phyloP scores from a whole-genome alignment of 2,329 filamentous ascomycete species.

The Pseudonectria foliicola region DNA sequence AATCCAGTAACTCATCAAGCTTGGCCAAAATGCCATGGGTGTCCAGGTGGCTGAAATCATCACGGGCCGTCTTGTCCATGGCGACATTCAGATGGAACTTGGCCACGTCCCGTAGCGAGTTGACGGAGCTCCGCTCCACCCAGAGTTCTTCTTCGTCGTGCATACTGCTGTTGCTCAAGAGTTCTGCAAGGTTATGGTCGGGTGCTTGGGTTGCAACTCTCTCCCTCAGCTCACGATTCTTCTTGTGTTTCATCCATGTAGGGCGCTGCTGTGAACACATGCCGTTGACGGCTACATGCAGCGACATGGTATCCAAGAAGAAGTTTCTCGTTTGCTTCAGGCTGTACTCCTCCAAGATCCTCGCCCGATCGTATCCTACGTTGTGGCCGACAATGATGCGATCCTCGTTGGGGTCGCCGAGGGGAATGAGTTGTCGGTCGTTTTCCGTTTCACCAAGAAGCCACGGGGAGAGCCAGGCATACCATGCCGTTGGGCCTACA shows the following conservation, averaged over 20 bases:
- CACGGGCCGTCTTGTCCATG: slow-evolving; percentile 81
- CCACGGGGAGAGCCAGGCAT: slow-evolving; percentile 96
- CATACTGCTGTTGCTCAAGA: slow-evolving; percentile 61
- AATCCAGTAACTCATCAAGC: slow-evolving; percentile 78
- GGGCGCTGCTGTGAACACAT: slow-evolving; percentile 97
- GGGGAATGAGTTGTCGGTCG: slow-evolving; percentile 73
- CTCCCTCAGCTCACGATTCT: slow-evolving; percentile 77
- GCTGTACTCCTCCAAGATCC: slow-evolving; percentile 83
- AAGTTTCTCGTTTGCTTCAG: slow-evolving; percentile 74
- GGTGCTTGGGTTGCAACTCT: slow-evolving; percentile 66
- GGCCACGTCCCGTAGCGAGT: slow-evolving; percentile 90
- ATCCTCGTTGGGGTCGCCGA: slow-evolving; percentile 67
- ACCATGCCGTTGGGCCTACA: slow-evolving; percentile 84
- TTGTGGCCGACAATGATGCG: slow-evolving; percentile 91
- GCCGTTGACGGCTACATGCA: slow-evolving; percentile 95
- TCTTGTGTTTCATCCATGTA: slow-evolving; percentile 95
- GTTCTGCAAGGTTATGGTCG: slow-evolving; percentile 60
- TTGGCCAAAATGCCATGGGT: slow-evolving; percentile 61
- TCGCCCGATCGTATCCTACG: slow-evolving; percentile 86
- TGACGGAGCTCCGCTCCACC: slow-evolving; percentile 91
- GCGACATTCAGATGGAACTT: slow-evolving; percentile 90
- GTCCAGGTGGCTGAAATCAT: slow-evolving; percentile 80
- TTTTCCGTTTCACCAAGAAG: slow-evolving; percentile 73
- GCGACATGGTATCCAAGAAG: slow-evolving; percentile 95
- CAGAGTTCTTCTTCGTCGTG: slow-evolving; percentile 93